A percentile compares a stretch with the other conserved stretches of the same genome.
phyloP scores from a whole-genome alignment of 106 monocot species.

The Agapanthus africanus region DNA sequence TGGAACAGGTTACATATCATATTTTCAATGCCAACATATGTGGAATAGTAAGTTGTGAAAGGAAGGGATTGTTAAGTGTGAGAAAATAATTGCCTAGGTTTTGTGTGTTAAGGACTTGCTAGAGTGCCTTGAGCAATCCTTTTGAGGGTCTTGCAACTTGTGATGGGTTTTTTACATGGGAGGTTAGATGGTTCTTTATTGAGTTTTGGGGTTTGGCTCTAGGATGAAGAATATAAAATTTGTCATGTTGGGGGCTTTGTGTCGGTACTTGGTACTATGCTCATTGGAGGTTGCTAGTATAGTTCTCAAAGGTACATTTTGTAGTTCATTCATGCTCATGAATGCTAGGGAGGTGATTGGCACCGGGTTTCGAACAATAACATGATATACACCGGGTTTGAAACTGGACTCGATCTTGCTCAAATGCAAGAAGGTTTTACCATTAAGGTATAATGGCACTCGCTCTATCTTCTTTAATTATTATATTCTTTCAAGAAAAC shows the following conservation, averaged over 20 bases:
- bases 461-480: too few species aligned
- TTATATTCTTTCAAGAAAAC: too few species aligned
- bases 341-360: background rate
- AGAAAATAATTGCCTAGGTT: background rate
- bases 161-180: too few species aligned
- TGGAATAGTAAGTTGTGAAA: too few species aligned
- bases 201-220: constrained; percentile 1
- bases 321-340: background rate
- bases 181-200: background rate
- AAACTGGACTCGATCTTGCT: too few species aligned
- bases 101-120: background rate
- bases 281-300: background rate
- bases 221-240: background rate
- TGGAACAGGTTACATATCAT: too few species aligned
- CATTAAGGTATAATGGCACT: too few species aligned
- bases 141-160: background rate
- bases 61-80: background rate
- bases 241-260: constrained; percentile 1
- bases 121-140: constrained; percentile 1
- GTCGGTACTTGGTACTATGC: background rate
- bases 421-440: too few species aligned
- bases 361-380: too few species aligned
- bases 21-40: too few species aligned
- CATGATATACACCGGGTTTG: too few species aligned
- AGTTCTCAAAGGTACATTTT: background rate